These are phyloP conservation scores for Leishmania guyanensis DNA, from an alignment of 208 protist species.

Conservation along the genomic window DNA sequence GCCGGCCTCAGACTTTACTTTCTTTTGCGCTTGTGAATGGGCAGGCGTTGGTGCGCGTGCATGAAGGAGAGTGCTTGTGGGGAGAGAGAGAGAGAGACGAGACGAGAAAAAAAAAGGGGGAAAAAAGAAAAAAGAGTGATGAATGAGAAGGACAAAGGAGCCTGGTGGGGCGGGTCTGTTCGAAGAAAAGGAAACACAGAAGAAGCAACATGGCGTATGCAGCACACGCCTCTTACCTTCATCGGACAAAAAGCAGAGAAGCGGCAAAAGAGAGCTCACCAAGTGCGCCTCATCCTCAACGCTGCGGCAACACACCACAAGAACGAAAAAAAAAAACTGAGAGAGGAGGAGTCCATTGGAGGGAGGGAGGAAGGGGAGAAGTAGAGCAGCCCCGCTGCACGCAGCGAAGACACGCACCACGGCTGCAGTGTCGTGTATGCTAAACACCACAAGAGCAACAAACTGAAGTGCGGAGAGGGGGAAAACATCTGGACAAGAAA, in stretches of 20 bases:
- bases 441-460: not conserved
- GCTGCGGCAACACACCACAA: not conserved
- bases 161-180: not conserved
- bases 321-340: not conserved
- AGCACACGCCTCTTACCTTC: not conserved
- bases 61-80: not conserved
- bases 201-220: not conserved
- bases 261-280: not conserved
- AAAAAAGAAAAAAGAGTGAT: not conserved
- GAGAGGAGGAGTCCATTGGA: not conserved
- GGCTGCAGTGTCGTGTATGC: not conserved
- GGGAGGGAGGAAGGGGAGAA: not conserved
- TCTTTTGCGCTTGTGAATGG: not conserved
- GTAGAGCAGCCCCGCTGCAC: not conserved
- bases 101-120: not conserved
- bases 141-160: not conserved
- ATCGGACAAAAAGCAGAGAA: not conserved
- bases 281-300: not conserved
- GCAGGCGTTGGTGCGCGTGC: not conserved
- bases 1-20: not conserved
- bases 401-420: not conserved
- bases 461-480: not conserved
- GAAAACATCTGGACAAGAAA: not conserved
- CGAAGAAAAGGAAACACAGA: not conserved
- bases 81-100: no score